phyloP scores from a whole-genome alignment of 2,329 filamentous ascomycete species.

The Sclerotinia minor region DNA sequence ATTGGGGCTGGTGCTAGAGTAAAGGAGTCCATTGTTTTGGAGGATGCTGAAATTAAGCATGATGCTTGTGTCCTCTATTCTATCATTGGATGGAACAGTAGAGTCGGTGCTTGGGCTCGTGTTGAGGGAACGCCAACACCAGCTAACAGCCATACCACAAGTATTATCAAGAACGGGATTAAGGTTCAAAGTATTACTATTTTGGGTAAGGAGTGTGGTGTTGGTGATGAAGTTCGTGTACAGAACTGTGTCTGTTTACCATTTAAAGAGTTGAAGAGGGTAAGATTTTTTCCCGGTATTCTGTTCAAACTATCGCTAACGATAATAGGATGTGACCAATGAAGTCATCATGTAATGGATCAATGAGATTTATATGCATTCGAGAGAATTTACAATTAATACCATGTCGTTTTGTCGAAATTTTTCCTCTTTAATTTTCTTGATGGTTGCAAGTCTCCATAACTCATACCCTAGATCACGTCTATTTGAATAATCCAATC shows the following conservation, averaged over 20 bases:
- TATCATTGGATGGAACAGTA: conserved; percentile 96
- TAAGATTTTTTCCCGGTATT: conserved; percentile 49
- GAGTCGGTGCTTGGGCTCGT: conserved; percentile 95
- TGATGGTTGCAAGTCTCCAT: not conserved
- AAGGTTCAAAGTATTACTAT: conserved; percentile 99
- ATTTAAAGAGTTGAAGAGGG: conserved; percentile 96
- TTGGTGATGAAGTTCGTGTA: conserved; percentile 90
- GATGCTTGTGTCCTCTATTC: conserved; percentile 94
- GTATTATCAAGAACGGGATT: conserved; percentile 94
- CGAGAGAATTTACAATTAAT: conserved; percentile 14
- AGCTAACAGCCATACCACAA: conserved; percentile 84
- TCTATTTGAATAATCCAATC: not conserved
- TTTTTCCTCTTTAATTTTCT: not conserved
- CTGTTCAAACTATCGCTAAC: conserved; percentile 38
- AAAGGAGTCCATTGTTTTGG: conserved; percentile 94
- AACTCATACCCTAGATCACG: not conserved
- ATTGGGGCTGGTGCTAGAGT: conserved; percentile 86
- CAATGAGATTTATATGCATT: not conserved
- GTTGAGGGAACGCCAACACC: conserved; percentile 94
- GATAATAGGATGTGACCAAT: conserved; percentile 73
- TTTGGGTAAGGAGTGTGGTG: conserved; percentile 90
- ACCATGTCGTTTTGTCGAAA: conserved; percentile 2
- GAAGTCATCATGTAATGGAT: conserved; percentile 82
- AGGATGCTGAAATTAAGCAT: conserved; percentile 94
- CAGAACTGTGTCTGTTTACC: conserved; percentile 98